These are phyloP conservation scores for Beauveria asiatica DNA, from an alignment of 2,329 filamentous ascomycete species.

Conservation along the genomic window DNA sequence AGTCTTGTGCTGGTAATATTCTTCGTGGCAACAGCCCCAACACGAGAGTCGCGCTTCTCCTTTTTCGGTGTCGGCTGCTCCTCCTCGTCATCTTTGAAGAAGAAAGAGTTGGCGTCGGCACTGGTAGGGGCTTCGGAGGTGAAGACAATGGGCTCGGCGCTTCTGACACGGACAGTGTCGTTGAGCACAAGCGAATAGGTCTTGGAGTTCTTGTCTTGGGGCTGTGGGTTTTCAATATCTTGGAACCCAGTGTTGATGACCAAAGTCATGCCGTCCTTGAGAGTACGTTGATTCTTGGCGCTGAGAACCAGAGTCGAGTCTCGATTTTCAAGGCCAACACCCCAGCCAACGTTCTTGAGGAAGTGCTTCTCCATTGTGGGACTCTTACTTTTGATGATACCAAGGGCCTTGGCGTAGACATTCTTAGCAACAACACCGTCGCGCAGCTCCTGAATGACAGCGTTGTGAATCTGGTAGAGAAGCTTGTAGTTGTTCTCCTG, in stretches of 20 bases:
- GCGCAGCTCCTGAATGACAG: slow-evolving; percentile 82
- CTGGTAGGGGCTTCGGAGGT: slow-evolving; percentile 88
- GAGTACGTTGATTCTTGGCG: slow-evolving; percentile 69
- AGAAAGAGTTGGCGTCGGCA: slow-evolving; percentile 91
- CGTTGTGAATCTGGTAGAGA: slow-evolving; percentile 72
- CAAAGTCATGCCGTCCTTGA: slow-evolving; percentile 97
- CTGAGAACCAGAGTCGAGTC: slow-evolving; percentile 79
- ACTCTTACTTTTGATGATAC: slow-evolving; percentile 77
- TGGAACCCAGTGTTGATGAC: slow-evolving; percentile 83
- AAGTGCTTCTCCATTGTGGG: slow-evolving; percentile 95
- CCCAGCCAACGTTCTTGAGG: slow-evolving; percentile 82
- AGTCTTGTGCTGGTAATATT: slow-evolving; percentile 94
- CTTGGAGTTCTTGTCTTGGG: slow-evolving; percentile 84
- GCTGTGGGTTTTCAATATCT: slow-evolving; percentile 77
- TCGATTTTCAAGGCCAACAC: slow-evolving; percentile 85
- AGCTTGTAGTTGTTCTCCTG: slow-evolving; percentile 94
- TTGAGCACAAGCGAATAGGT: slow-evolving; percentile 83
- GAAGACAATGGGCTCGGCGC: slow-evolving; percentile 74
- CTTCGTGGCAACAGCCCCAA: slow-evolving; percentile 82
- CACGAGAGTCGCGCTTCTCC: slow-evolving; percentile 73
- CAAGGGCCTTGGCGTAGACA: slow-evolving; percentile 79
- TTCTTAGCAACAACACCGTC: slow-evolving; percentile 84
- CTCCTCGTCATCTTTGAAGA: slow-evolving; percentile 95
- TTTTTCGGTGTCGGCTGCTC: slow-evolving; percentile 81
- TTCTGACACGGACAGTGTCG: slow-evolving; percentile 84